A percentile compares a stretch with the other conserved stretches of the same genome.
These are phyloP conservation scores for Paratinospora sagittata DNA, from an alignment of 164 flowering plant genomes.

Conservation along the genomic window DNA sequence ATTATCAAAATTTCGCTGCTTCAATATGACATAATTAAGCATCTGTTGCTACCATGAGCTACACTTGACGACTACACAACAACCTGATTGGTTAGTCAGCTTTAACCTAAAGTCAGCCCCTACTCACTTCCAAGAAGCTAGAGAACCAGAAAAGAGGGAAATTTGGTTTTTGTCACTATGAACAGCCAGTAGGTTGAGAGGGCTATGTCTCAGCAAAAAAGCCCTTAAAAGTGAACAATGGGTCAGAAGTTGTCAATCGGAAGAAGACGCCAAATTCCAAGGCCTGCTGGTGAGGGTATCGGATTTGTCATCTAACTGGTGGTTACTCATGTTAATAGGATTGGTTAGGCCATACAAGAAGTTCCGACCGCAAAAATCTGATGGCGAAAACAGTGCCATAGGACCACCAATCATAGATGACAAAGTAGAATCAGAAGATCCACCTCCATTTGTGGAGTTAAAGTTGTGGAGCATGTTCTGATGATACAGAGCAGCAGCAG, in stretches of 20 bases:
- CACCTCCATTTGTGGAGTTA: not conserved
- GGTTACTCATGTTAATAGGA: constrained; percentile 7
- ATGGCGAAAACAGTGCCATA: not conserved
- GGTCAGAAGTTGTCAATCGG: not conserved
- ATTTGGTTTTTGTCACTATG: not conserved
- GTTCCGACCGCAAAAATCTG: constrained; percentile 7
- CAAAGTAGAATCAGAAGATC: constrained; percentile 6
- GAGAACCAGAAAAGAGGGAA: not conserved
- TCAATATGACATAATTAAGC: not conserved
- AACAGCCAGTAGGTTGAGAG: constrained; percentile 3
- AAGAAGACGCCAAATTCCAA: not conserved
- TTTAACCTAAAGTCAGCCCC: constrained; percentile 1
- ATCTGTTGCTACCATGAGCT: not conserved
- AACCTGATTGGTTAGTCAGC: not conserved
- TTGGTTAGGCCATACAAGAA: constrained; percentile 8
- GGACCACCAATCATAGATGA: constrained; percentile 2
- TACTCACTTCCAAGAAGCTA: not conserved
- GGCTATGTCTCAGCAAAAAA: not conserved
- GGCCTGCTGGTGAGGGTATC: not conserved
- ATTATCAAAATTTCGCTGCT: not conserved
- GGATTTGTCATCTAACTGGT: not conserved
- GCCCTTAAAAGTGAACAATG: not conserved
- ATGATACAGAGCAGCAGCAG: constrained; percentile 33
- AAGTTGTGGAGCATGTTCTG: constrained; percentile 24
- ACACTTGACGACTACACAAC: not conserved